phyloP scores from a whole-genome alignment of 306 rosid genomes.

The Rosa rugosa region DNA sequence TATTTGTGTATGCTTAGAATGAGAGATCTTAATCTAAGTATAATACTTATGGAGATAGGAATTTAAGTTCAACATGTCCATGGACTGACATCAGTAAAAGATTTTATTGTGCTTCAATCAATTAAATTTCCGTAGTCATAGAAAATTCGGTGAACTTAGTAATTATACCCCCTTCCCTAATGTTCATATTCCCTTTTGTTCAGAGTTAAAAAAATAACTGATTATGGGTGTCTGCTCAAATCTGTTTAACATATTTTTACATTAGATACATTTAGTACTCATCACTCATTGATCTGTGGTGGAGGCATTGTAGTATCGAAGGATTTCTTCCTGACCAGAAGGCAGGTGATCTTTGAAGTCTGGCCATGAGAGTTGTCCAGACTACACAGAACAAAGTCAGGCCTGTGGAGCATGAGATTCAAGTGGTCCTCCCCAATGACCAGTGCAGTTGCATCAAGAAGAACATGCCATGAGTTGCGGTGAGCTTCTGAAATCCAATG shows the following conservation, averaged over 20 bases:
- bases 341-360: constrained; percentile 78
- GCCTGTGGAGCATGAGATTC: constrained; percentile 73
- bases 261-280: constrained; percentile 14
- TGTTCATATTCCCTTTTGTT: neutral
- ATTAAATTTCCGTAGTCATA: neutral
- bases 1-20: neutral
- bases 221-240: neutral
- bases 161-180: neutral
- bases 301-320: constrained; percentile 62
- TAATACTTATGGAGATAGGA: neutral
- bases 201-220: constrained; percentile 9
- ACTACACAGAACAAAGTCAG: constrained; percentile 78
- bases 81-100: neutral
- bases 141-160: neutral
- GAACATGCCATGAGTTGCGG: constrained; percentile 83
- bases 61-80: neutral
- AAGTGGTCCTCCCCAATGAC: constrained; percentile 63
- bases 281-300: constrained; percentile 48
- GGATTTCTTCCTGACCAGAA: constrained; percentile 74
- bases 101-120: constrained; percentile 12
- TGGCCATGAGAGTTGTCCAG: constrained; percentile 64
- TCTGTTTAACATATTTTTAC: constrained; percentile 13
- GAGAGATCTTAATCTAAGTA: neutral
- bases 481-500: constrained; percentile 98
- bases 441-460: constrained; percentile 75